These are phyloP conservation scores for Rhodotorula mucilaginosa DNA, from an alignment of 1,284 basidiomycete genomes.

Conservation along the genomic window DNA sequence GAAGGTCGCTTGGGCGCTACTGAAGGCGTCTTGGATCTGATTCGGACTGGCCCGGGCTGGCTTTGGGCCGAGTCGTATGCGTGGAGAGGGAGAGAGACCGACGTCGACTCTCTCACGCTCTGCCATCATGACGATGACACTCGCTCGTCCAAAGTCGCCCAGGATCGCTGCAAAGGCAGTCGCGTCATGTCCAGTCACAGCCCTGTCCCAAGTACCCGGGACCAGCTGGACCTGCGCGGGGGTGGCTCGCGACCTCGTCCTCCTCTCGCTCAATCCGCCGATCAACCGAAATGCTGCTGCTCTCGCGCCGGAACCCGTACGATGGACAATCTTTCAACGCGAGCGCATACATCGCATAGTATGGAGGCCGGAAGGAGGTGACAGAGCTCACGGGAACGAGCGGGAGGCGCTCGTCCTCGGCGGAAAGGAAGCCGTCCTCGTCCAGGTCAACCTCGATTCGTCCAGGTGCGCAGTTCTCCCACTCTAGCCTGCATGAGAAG, in stretches of 20 bases:
- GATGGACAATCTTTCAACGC: constrained; percentile 15
- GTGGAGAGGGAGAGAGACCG: no score
- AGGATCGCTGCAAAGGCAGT: not conserved
- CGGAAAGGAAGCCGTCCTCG: constrained; percentile 25
- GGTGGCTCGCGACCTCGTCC: not conserved
- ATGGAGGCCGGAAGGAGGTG: not conserved
- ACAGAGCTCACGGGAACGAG: no score
- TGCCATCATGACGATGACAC: no score
- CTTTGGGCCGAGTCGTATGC: no score
- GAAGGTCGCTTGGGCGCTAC: no score
- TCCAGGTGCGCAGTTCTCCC: no score
- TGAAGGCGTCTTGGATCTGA: no score
- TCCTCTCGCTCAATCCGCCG: constrained; percentile 12
- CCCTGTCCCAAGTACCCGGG: not conserved
- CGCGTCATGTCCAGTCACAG: not conserved
- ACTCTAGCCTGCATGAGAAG: no score
- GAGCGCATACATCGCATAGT: constrained; percentile 25
- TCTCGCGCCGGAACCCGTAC: no score
- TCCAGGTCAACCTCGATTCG: not conserved
- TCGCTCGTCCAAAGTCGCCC: no score
- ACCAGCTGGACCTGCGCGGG: not conserved
- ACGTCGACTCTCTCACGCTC: no score
- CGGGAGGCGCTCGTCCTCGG: constrained; percentile 9
- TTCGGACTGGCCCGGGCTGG: no score
- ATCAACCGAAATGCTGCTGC: not conserved